Evolutionary conservation across 495 filamentous ascomycete genomes (phyloP).

Genomic region (Penicillium parvum): DNA sequence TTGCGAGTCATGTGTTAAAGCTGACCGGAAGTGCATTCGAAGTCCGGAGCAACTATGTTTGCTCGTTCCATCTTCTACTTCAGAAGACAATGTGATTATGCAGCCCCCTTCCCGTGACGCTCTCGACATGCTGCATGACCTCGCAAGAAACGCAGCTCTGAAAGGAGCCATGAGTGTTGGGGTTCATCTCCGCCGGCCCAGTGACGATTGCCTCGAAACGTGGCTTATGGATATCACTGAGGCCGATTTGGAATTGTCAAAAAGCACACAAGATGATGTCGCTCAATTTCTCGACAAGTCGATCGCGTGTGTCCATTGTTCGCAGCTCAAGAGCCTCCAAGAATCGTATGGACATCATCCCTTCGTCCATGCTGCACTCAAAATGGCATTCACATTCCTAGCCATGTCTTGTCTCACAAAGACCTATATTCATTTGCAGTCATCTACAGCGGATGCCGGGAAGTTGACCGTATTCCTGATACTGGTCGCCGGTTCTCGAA

Average conservation of each 20-base stretch:
- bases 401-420: slow-evolving; percentile 1
- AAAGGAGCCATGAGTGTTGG: not conserved
- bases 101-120: slow-evolving; percentile 6
- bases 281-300: not conserved
- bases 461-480: slow-evolving; percentile 5
- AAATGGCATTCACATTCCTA: slow-evolving; percentile 9
- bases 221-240: not conserved
- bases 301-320: not conserved
- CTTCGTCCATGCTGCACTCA: slow-evolving; percentile 8
- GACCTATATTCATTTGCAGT: not conserved
- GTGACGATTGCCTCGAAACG: not conserved
- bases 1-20: slow-evolving; percentile 15
- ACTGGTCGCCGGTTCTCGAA: not conserved
- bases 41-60: slow-evolving; percentile 7
- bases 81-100: not conserved
- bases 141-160: slow-evolving; percentile 1
- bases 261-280: not conserved
- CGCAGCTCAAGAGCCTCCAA: slow-evolving; percentile 1
- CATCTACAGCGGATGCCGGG: not conserved
- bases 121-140: not conserved
- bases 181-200: not conserved
- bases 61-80: not conserved
- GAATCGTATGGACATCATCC: not conserved
- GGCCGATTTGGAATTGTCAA: not conserved
- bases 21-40: slow-evolving; percentile 18